Percentiles rank a stretch among this genome's conserved stretches.
These are phyloP conservation scores for Bidens hawaiensis DNA, from an alignment of 140 eudicot genomes.

Conservation along the genomic window DNA sequence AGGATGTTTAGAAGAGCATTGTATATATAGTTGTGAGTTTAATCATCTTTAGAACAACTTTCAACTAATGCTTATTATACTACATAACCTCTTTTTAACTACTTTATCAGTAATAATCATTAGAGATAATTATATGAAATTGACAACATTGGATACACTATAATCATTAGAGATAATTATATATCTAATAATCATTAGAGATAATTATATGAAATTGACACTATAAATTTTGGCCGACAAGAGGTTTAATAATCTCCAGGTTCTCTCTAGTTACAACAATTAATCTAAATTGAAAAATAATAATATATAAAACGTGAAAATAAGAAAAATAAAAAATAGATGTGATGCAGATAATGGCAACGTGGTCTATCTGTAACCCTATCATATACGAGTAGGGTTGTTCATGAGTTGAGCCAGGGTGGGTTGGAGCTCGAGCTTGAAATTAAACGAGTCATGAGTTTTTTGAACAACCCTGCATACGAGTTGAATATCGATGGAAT, in stretches of 20 bases:
- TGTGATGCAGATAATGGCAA: constrained; percentile 8
- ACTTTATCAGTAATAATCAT: too few species aligned
- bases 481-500: constrained; percentile 6
- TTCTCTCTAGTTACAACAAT: not conserved
- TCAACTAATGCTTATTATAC: too few species aligned
- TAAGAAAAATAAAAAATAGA: not conserved
- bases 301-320: not conserved
- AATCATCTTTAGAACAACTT: too few species aligned
- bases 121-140: not conserved
- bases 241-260: not conserved
- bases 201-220: not conserved
- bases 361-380: constrained; percentile 20
- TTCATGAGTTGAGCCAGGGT: too few species aligned
- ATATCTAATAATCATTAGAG: too few species aligned
- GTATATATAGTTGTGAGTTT: not conserved
- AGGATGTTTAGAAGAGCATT: not conserved
- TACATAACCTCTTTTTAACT: not conserved
- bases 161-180: not conserved
- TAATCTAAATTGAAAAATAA: not conserved
- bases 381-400: constrained; percentile 17
- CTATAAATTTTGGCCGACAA: not conserved
- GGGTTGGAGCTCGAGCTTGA: too few species aligned
- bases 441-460: too few species aligned
- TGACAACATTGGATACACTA: too few species aligned
- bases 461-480: too few species aligned